Evolutionary conservation across 23 red algal species (phyloP).

Genomic region (Gracilariopsis chorda): DNA sequence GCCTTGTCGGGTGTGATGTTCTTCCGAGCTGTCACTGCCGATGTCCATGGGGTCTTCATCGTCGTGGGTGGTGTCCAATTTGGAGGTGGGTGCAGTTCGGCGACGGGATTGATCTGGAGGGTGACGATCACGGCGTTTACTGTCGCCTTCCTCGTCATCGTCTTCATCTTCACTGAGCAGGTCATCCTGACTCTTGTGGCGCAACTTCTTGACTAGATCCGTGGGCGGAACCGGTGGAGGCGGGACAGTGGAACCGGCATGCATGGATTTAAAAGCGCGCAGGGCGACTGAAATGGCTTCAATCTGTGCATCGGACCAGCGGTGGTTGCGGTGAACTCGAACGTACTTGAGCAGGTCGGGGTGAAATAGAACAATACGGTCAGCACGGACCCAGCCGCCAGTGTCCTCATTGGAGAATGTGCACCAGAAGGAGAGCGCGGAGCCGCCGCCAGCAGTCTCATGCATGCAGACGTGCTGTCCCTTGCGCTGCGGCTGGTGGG

Average conservation of each 20-base stretch:
- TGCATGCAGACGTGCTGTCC: slow-evolving; percentile 5
- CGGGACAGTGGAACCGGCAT: not conserved
- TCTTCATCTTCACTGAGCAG: slow-evolving; percentile 2
- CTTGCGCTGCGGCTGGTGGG: slow-evolving; percentile 8
- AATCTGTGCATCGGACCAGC: not conserved
- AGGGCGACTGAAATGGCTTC: slow-evolving; percentile 16
- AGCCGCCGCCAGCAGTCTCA: not conserved
- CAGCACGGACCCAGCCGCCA: slow-evolving; percentile 50
- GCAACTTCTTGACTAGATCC: not conserved
- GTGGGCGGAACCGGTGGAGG: not conserved
- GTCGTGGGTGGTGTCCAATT: not conserved
- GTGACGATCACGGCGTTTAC: not conserved
- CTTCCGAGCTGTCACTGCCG: slow-evolving; percentile 2
- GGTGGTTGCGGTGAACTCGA: not conserved
- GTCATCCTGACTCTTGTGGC: not conserved
- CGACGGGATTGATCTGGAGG: not conserved
- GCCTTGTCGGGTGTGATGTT: not conserved
- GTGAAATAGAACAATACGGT: slow-evolving; percentile 48
- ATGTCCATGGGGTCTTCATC: slow-evolving; percentile 27
- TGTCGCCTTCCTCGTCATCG: not conserved
- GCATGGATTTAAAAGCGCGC: slow-evolving; percentile 12
- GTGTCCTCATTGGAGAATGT: slow-evolving; percentile 72
- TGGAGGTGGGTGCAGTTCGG: not conserved
- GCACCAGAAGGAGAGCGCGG: slow-evolving; percentile 41
- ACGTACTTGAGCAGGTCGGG: slow-evolving; percentile 31